These are phyloP conservation scores for Petrea volubilis DNA, from an alignment of 257 asterid species.

Conservation along the genomic window DNA sequence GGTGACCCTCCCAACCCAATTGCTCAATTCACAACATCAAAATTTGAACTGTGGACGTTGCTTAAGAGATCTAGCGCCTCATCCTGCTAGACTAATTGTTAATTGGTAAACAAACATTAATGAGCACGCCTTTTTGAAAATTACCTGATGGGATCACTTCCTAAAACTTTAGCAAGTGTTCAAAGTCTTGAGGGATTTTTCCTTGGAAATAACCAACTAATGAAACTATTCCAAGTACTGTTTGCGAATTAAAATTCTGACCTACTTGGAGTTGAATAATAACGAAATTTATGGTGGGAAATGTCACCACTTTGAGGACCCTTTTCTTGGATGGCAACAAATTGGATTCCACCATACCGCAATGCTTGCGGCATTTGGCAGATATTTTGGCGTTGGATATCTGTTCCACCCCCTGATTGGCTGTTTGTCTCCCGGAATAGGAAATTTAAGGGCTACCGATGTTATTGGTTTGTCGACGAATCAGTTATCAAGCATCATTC, in stretches of 20 bases:
- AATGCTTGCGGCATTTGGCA: background rate
- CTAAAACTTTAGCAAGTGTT: background rate
- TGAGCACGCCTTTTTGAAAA: background rate
- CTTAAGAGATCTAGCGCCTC: too few species aligned
- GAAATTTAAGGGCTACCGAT: slow-evolving; percentile 3
- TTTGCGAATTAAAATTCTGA: background rate
- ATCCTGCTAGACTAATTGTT: too few species aligned
- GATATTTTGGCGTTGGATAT: slow-evolving; percentile 15
- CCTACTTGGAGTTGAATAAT: background rate
- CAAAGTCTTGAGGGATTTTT: slow-evolving; percentile 1
- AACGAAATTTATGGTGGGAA: slow-evolving; percentile 23
- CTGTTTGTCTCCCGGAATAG: slow-evolving; percentile 10
- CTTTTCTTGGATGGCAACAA: slow-evolving; percentile 11
- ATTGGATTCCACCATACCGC: slow-evolving; percentile 16
- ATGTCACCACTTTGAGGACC: background rate
- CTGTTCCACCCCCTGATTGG: slow-evolving; percentile 25
- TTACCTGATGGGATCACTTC: slow-evolving; percentile 17
- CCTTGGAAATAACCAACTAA: background rate
- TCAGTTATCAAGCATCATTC: slow-evolving; percentile 19
- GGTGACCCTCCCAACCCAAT: too few species aligned
- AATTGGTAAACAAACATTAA: too few species aligned
- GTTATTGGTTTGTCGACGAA: slow-evolving; percentile 22
- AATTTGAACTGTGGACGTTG: too few species aligned
- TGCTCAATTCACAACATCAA: too few species aligned
- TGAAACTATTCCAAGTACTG: slow-evolving; percentile 9